These are phyloP conservation scores for Parasitella parasitica DNA, from an alignment of 371 early-diverging fungal species.

Conservation along the genomic window DNA sequence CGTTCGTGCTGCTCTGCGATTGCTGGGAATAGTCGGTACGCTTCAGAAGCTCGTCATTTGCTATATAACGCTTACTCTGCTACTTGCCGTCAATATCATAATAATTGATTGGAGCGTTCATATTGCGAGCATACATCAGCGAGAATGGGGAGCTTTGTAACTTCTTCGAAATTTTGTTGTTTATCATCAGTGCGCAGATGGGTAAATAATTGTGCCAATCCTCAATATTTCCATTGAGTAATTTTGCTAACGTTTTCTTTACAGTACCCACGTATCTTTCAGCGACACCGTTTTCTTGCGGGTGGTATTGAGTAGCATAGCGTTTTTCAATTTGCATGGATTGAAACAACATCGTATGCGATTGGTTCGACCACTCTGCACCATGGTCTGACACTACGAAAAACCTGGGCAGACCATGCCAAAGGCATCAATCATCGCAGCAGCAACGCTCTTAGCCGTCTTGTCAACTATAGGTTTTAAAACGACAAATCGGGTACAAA, in stretches of 20 bases:
- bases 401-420: neutral
- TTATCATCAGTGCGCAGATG: conserved; percentile 10
- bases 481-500: conserved; percentile 15
- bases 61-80: neutral
- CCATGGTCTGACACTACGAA: conserved; percentile 6
- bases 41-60: conserved; percentile 6
- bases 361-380: neutral
- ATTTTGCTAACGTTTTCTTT: conserved; percentile 4
- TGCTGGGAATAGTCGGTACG: conserved; percentile 24
- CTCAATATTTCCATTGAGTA: neutral
- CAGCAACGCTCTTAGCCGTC: neutral
- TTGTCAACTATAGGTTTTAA: conserved; percentile 16
- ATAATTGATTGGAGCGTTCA: neutral
- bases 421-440: neutral
- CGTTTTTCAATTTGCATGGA: conserved; percentile 4
- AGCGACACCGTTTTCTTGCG: conserved; percentile 12
- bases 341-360: too few species aligned
- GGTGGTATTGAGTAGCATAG: conserved; percentile 9
- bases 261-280: conserved; percentile 8
- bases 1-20: too few species aligned
- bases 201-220: conserved; percentile 10
- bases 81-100: neutral
- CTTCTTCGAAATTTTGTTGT: conserved; percentile 5
- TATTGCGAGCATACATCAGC: conserved; percentile 6
- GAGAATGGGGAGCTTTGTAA: conserved; percentile 5